Evolutionary conservation across 495 filamentous ascomycete species (phyloP), one percentile per base, ranked within the genome.

Genomic region (Xylaria longipes): DNA sequence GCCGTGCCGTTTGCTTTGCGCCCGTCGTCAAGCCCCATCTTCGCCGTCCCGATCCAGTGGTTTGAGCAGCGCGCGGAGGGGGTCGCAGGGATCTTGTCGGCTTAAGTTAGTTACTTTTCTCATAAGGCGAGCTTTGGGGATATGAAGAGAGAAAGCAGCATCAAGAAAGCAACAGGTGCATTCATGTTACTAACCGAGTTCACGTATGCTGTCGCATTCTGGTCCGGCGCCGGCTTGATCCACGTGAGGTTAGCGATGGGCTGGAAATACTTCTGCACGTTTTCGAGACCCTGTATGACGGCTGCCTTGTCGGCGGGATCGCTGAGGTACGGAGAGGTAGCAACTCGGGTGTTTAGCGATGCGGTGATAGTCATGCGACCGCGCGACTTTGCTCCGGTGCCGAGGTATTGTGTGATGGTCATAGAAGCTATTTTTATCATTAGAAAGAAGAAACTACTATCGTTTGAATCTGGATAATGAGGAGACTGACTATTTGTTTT

Each of bases 11-110:
- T 77, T n/a, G 76, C 80, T 35, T 81, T 78, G 14, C 85, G 81
- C 48, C 87, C 86, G 69, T 87, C 85, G 69, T 89, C 87, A 2
- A 79, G 79, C 27, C 87, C 87, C 78, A 89, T 85, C 82, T 88
- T 88, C 0, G 84, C 82, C 31, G 84, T 86, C 8, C 83, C 82
- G 71, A 86, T 82, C 83, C 86, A 89, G 79, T 88, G 87, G 64
- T 78, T 78, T 17, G 76, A 72, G 67, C 76, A 76, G 8, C n/a
- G 83, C 72, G 46, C 79, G 70, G 60, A 81, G 72, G 76, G 83
- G 72, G 50, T 75, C 39, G 70, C 82, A 77, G 66, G 83, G 46
- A 76, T 74, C 76, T 78, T 37, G 27, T 14, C 14, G 22, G 25
- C 4, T 5, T 29, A n/a, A 2, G 31, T 75, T 65, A 75, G 71